Conservation (phyloP, 768 basidiomycete genomes). For the Tulasnella sp. region DNA sequence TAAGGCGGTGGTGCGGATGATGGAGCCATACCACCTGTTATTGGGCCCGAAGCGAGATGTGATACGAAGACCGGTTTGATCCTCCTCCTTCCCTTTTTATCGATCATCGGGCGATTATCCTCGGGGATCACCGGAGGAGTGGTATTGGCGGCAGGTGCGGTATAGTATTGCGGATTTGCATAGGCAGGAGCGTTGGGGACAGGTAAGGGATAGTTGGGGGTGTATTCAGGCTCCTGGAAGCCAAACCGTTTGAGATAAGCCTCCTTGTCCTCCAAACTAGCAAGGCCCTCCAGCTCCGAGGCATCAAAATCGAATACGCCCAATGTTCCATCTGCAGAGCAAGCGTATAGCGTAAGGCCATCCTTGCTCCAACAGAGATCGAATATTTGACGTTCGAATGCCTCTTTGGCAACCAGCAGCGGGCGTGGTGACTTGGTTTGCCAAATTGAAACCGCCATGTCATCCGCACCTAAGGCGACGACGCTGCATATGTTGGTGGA, state of each 20-base stretch:
- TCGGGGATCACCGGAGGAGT: too few species aligned
- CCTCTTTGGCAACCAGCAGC: constrained; percentile 82
- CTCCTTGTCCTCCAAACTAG: constrained; percentile 56
- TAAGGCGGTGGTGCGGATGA: constrained; percentile 10
- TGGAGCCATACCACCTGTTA: constrained; percentile 15
- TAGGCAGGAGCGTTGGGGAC: not conserved
- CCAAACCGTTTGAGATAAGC: constrained; percentile 74
- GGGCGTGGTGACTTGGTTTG: constrained; percentile 86
- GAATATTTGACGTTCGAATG: constrained; percentile 89
- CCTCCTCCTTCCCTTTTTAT: constrained; percentile 44
- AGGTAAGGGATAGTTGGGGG: not conserved
- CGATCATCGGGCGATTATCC: constrained; percentile 2
- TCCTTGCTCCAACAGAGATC: constrained; percentile 90
- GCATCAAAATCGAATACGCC: constrained; percentile 75
- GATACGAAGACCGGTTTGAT: constrained; percentile 31
- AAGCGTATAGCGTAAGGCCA: constrained; percentile 83
- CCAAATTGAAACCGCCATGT: constrained; percentile 91
- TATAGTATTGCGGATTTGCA: constrained; percentile 5
- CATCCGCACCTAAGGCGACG: constrained; percentile 86
- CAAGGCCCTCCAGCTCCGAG: constrained; percentile 64
- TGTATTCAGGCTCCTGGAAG: constrained; percentile 38
- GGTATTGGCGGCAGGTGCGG: constrained; percentile 11
- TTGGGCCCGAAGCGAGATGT: constrained; percentile 11
- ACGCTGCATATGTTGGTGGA: constrained; percentile 83
- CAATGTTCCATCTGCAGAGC: constrained; percentile 91